Evolutionary conservation across 1,284 basidiomycete genomes (phyloP).

Genomic region (Naganishia liquefaciens): DNA sequence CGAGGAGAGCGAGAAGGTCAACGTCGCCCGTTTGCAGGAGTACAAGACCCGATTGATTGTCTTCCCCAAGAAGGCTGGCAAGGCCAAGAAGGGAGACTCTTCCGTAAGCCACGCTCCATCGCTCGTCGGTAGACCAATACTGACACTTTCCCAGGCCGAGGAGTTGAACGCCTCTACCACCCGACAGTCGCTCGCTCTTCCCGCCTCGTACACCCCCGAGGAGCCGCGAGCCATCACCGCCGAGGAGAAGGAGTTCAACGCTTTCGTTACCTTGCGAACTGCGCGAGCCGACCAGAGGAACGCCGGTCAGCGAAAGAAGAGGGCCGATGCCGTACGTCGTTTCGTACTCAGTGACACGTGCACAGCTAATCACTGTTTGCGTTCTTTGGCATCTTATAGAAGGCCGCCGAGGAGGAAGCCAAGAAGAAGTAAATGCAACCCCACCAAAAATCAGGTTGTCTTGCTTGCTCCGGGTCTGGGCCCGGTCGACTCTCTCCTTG

Average conservation of each 20-base stretch:
- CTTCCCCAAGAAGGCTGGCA: constrained; percentile 93
- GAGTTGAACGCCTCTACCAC: constrained; percentile 80
- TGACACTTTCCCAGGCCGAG: constrained; percentile 62
- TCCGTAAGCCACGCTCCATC: constrained; percentile 63
- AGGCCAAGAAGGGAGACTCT: constrained; percentile 93
- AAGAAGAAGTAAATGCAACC: constrained; percentile 43
- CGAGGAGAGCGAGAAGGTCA: constrained; percentile 95
- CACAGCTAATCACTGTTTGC: not conserved
- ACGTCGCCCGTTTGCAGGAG: constrained; percentile 90
- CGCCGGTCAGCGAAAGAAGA: constrained; percentile 81
- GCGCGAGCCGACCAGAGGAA: constrained; percentile 81
- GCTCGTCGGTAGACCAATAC: not conserved
- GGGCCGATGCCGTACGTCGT: constrained; percentile 50
- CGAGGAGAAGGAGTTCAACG: constrained; percentile 86
- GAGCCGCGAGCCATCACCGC: constrained; percentile 88
- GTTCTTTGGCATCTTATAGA: constrained; percentile 34
- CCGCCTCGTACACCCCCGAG: constrained; percentile 70
- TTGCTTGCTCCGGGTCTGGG: constrained; percentile 1
- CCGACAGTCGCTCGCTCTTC: constrained; percentile 70
- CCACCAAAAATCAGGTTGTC: not conserved
- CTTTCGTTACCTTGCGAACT: constrained; percentile 84
- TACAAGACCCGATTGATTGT: constrained; percentile 80
- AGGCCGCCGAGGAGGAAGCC: constrained; percentile 54
- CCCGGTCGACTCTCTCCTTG: constrained; percentile 19
- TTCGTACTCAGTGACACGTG: not conserved